Conservation (phyloP, 352 stramenopile species). For the Globisporangium heterothallicum region DNA sequence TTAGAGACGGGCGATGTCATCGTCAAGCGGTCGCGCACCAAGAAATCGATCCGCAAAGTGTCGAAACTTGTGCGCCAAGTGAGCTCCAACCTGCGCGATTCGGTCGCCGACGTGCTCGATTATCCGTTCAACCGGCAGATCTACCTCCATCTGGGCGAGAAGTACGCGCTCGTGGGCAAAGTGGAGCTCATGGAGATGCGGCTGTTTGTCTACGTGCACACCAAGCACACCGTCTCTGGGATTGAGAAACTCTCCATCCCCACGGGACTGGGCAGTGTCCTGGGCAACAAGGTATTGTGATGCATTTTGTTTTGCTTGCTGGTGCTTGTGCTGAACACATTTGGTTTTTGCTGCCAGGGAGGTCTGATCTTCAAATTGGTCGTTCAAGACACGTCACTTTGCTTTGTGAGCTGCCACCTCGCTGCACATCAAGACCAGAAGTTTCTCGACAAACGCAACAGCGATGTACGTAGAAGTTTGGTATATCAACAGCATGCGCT, state of each 20-base stretch:
- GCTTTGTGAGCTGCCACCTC: conserved; percentile 84
- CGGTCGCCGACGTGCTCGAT: conserved; percentile 48
- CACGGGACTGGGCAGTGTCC: conserved; percentile 70
- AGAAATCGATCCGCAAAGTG: conserved; percentile 68
- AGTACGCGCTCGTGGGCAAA: conserved; percentile 54
- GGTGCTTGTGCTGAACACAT: neutral
- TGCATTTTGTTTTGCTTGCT: neutral
- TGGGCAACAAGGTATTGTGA: conserved; percentile 72
- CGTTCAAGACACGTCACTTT: conserved; percentile 74
- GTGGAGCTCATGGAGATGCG: conserved; percentile 83
- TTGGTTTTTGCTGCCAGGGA: conserved; percentile 28
- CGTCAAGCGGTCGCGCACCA: conserved; percentile 56
- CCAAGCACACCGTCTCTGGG: conserved; percentile 44
- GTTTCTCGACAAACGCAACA: conserved; percentile 83
- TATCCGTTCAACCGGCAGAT: conserved; percentile 68
- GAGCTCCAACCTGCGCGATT: conserved; percentile 59
- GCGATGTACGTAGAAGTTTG: conserved; percentile 64
- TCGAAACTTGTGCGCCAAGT: conserved; percentile 56
- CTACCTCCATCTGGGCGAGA: conserved; percentile 49
- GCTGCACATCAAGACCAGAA: conserved; percentile 82
- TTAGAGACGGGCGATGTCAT: conserved; percentile 35
- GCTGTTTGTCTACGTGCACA: conserved; percentile 66
- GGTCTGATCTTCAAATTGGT: conserved; percentile 72
- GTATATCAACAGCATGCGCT: too few species aligned
- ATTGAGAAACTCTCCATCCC: conserved; percentile 70